Evolutionary conservation across 2,329 filamentous ascomycete species (phyloP).

Genomic region (Emmonsia crescens): DNA sequence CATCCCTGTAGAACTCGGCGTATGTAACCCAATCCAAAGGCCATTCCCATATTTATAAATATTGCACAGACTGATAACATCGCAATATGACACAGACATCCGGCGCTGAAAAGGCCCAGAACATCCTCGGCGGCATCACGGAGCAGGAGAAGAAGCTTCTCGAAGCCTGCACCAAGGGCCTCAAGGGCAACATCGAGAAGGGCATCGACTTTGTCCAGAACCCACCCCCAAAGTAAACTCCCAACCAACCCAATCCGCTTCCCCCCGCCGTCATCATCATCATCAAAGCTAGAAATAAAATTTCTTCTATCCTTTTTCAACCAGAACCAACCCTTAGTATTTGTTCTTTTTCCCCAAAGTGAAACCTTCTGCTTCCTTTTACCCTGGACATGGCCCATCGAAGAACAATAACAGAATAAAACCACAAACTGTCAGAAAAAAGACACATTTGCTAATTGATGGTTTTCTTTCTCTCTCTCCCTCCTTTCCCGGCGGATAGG

Average conservation of each 20-base stretch:
- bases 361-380: not conserved
- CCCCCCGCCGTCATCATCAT: not conserved
- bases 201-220: conserved; percentile 82
- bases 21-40: conserved; percentile 44
- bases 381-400: not conserved
- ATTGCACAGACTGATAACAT: not conserved
- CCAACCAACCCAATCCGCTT: conserved; percentile 19
- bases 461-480: not conserved
- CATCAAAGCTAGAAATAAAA: not conserved
- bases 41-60: not conserved
- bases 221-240: conserved; percentile 73
- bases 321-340: not conserved
- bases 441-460: not conserved
- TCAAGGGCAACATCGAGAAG: conserved; percentile 91
- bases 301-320: not conserved
- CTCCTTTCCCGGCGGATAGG: conserved; percentile 1
- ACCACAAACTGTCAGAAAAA: not conserved
- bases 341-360: not conserved
- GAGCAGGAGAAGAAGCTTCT: conserved; percentile 85
- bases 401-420: not conserved
- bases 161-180: conserved; percentile 60
- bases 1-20: conserved; percentile 86
- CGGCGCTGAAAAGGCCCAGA: conserved; percentile 75
- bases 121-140: conserved; percentile 66
- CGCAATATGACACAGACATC: conserved; percentile 46